Evolutionary conservation across 106 monocot species (phyloP).

Genomic region (Apostasia ramifera): DNA sequence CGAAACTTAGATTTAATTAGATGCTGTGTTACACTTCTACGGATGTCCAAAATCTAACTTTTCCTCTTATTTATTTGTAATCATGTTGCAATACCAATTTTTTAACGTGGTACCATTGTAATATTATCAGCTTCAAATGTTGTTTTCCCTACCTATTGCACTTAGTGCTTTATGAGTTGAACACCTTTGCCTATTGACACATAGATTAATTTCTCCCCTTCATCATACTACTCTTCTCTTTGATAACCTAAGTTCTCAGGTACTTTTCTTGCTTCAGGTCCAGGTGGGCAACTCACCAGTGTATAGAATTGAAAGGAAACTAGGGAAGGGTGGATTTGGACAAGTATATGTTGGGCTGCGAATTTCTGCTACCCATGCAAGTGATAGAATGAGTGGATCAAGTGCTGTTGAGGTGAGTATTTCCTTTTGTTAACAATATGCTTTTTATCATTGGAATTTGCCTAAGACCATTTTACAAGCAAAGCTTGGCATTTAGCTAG

Average conservation of each 20-base stretch:
- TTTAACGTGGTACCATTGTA: no score
- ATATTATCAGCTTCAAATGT: no score
- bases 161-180: no score
- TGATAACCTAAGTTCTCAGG: background rate
- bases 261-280: conserved; percentile 30
- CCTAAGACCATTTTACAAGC: no score
- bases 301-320: conserved; percentile 60
- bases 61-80: no score
- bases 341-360: conserved; percentile 70
- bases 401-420: conserved; percentile 54
- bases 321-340: conserved; percentile 76
- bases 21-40: no score
- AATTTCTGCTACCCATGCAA: conserved; percentile 27
- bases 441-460: background rate
- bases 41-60: no score
- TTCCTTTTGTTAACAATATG: background rate
- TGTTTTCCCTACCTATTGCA: no score
- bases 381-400: conserved; percentile 31
- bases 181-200: no score
- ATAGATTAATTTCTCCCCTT: background rate
- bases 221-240: background rate
- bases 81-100: no score
- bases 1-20: no score
- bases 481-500: background rate
- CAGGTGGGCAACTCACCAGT: conserved; percentile 48